A percentile compares a stretch with the other conserved stretches of the same genome.
phyloP scores from a whole-genome alignment of 345 rosid species.

The Sonneratia caseolaris region DNA sequence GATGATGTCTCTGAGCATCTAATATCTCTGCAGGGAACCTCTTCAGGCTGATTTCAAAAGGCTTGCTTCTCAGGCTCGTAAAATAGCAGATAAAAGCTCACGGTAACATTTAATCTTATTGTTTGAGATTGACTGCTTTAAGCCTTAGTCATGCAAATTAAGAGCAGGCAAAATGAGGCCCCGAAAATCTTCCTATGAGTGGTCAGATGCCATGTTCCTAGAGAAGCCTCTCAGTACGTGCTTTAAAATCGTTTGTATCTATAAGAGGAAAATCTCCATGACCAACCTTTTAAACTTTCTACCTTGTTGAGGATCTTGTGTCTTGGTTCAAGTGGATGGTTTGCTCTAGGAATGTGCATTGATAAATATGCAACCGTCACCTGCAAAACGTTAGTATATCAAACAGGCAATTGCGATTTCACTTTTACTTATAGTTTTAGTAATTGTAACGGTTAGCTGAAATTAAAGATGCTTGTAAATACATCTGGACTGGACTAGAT shows the following conservation, averaged over 20 bases:
- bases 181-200: neutral
- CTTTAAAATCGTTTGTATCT: too few relatives aligned
- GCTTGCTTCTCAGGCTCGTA: constrained; percentile 20
- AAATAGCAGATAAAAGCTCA: constrained; percentile 30
- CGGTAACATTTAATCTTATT: constrained; percentile 21
- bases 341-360: neutral
- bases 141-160: neutral
- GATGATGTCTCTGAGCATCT: constrained; percentile 9
- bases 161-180: neutral
- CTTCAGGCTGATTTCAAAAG: constrained; percentile 27
- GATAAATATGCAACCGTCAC: neutral
- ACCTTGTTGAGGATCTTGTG: too few relatives aligned
- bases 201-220: neutral
- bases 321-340: neutral
- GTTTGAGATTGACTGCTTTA: neutral
- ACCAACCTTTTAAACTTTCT: too few relatives aligned
- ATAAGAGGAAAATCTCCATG: neutral
- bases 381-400: too few relatives aligned
- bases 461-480: neutral
- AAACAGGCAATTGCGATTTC: neutral
- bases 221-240: neutral
- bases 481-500: neutral
- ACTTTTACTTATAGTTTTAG: too few relatives aligned
- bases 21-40: constrained; percentile 22
- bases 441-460: neutral